These are phyloP conservation scores for Ceratocystis papillata DNA, from an alignment of 2,329 filamentous ascomycete species.

Conservation along the genomic window DNA sequence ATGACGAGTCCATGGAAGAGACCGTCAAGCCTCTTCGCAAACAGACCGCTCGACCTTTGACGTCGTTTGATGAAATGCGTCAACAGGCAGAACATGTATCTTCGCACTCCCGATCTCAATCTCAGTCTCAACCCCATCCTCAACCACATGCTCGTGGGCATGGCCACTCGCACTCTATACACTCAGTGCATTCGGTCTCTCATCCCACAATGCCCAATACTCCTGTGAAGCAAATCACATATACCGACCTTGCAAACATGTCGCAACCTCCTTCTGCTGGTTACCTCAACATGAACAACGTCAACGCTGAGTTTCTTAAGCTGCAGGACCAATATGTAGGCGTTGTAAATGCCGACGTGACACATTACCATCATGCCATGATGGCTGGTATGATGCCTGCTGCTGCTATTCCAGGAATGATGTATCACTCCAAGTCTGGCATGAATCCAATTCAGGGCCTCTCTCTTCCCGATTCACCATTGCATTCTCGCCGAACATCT, in stretches of 20 bases:
- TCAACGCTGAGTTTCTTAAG: slow-evolving; percentile 39
- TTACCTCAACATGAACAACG: slow-evolving; percentile 45
- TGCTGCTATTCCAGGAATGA: slow-evolving; percentile 15
- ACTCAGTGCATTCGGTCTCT: slow-evolving; percentile 3
- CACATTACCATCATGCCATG: slow-evolving; percentile 22
- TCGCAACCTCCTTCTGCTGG: slow-evolving; percentile 41
- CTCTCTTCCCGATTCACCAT: slow-evolving; percentile 4
- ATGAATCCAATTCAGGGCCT: slow-evolving; percentile 1
- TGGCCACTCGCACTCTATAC: slow-evolving; percentile 15
- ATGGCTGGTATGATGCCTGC: slow-evolving; percentile 23
- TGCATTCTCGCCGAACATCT: slow-evolving; percentile 26
- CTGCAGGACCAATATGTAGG: slow-evolving; percentile 28
- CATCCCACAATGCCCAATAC: slow-evolving; percentile 20
- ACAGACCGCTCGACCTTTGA: slow-evolving; percentile 38
- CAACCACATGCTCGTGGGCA: slow-evolving; percentile 1
- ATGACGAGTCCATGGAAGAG: slow-evolving; percentile 57
- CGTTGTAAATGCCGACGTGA: slow-evolving; percentile 18
- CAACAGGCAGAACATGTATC: slow-evolving; percentile 42
- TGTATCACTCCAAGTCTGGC: slow-evolving; percentile 17
- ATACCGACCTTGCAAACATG: slow-evolving; percentile 35
- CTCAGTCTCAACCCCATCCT: slow-evolving; percentile 11
- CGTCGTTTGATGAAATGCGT: slow-evolving; percentile 49
- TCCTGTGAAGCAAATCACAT: slow-evolving; percentile 33
- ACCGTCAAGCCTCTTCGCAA: slow-evolving; percentile 47
- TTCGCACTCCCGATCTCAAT: slow-evolving; percentile 8